phyloP scores from a whole-genome alignment of 768 basidiomycete genomes.

The Guyanaporus albipodus region DNA sequence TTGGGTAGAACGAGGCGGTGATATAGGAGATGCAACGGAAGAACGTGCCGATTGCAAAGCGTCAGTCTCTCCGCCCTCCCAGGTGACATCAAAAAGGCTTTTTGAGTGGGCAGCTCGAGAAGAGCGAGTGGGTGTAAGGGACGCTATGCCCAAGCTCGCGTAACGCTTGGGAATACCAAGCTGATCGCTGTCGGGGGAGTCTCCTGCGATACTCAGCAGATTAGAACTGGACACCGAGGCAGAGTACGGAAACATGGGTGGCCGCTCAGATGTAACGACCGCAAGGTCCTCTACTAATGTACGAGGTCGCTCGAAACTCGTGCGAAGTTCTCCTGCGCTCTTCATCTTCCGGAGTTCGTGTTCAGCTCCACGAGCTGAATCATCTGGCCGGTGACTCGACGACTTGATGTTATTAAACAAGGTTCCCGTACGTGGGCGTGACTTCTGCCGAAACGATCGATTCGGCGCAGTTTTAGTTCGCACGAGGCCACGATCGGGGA shows the following conservation, averaged over 20 bases:
- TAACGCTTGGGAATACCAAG: conserved; percentile 51
- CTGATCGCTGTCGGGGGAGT: conserved; percentile 34
- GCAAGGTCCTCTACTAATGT: conserved; percentile 24
- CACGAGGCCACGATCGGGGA: conserved; percentile 44
- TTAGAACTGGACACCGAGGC: conserved; percentile 71
- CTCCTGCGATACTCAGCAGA: conserved; percentile 39
- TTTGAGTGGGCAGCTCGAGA: conserved; percentile 39
- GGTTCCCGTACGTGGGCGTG: conserved; percentile 34
- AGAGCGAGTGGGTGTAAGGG: conserved; percentile 32
- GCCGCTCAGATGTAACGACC: conserved; percentile 36
- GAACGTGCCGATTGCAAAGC: conserved; percentile 16
- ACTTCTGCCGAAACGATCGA: conserved; percentile 46
- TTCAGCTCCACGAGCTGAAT: conserved; percentile 43
- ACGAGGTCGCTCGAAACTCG: conserved; percentile 29
- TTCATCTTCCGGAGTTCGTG: conserved; percentile 79
- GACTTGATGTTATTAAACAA: conserved; percentile 21
- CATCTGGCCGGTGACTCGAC: conserved; percentile 31
- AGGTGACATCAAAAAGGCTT: conserved; percentile 49
- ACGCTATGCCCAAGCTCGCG: conserved; percentile 59
- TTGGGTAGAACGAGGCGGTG: conserved; percentile 23
- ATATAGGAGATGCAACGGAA: conserved; percentile 23
- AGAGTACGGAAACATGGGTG: conserved; percentile 46
- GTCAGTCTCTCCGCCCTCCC: conserved; percentile 29
- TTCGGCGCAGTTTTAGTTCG: conserved; percentile 74
- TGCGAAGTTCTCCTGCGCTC: conserved; percentile 76